Conservation (phyloP, 83 land plant genomes). For the Picea mariana region DNA sequence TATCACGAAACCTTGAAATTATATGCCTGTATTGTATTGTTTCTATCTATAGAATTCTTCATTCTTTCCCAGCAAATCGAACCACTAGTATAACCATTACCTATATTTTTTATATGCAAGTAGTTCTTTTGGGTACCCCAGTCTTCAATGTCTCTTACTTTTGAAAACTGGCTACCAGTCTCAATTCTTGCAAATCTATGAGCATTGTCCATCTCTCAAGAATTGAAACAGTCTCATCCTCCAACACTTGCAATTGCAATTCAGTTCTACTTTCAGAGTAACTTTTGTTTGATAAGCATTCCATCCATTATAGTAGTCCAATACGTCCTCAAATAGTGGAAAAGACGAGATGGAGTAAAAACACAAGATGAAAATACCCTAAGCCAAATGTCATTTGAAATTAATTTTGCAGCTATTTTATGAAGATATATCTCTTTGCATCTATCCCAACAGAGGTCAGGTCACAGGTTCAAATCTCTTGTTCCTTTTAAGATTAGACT, state of each 20-base stretch:
- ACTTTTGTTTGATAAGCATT: background rate
- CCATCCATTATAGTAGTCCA: no score
- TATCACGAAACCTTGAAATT: background rate
- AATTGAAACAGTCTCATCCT: background rate
- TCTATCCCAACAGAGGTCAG: no score
- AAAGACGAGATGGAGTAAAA: no score
- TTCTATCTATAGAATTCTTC: background rate
- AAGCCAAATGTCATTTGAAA: no score
- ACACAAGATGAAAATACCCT: no score
- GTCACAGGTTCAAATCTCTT: no score
- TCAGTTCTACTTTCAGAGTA: background rate
- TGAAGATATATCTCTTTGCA: no score
- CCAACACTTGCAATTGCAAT: background rate
- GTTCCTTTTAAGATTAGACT: no score
- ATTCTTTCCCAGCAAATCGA: background rate
- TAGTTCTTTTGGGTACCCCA: background rate
- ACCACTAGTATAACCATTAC: background rate
- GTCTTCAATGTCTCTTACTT: background rate
- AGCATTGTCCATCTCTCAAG: background rate
- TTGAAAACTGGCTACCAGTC: background rate
- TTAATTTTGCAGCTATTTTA: no score
- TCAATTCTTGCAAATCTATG: background rate
- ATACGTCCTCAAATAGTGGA: no score
- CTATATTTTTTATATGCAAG: background rate
- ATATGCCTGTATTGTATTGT: background rate